Percentiles rank a stretch among this genome's conserved stretches.
Conservation (phyloP, 495 filamentous ascomycete genomes). For the Hyaloscypha hepaticicola region DNA sequence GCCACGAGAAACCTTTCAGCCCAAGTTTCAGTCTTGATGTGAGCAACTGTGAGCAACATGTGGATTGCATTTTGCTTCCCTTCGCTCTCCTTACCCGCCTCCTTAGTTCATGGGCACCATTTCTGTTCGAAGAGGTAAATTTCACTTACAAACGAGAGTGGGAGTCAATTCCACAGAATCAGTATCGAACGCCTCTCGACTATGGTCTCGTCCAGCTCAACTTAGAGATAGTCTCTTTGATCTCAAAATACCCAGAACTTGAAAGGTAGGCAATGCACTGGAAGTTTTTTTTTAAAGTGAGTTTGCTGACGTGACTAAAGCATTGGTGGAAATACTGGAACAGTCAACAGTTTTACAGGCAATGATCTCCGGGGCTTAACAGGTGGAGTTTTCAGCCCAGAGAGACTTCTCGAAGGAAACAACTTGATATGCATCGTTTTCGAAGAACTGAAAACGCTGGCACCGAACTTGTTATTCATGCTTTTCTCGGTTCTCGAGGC, state of each 20-base stretch:
- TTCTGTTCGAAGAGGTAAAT: slow-evolving; percentile 34
- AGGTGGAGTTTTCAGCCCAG: slow-evolving; percentile 45
- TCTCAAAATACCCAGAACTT: slow-evolving; percentile 39
- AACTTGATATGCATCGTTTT: slow-evolving; percentile 50
- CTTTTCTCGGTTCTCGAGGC: slow-evolving; percentile 28
- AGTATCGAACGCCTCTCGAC: slow-evolving; percentile 52
- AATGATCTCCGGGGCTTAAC: slow-evolving; percentile 48
- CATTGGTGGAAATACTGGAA: slow-evolving; percentile 56
- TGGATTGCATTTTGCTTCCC: too few species aligned
- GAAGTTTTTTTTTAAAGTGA: not conserved
- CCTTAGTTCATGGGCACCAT: too few species aligned
- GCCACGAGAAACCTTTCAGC: too few species aligned
- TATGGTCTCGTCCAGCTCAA: slow-evolving; percentile 40
- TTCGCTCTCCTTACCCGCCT: too few species aligned
- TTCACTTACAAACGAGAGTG: slow-evolving; percentile 46
- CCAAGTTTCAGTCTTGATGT: too few species aligned
- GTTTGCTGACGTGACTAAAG: slow-evolving; percentile 31
- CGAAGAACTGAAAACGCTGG: slow-evolving; percentile 41
- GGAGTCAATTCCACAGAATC: slow-evolving; percentile 57
- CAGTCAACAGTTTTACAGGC: slow-evolving; percentile 52
- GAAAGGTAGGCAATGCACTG: slow-evolving; percentile 2
- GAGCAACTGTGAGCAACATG: too few species aligned
- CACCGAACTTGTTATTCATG: slow-evolving; percentile 40
- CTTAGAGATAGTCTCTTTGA: slow-evolving; percentile 42
- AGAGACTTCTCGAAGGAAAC: slow-evolving; percentile 42